phyloP scores from a whole-genome alignment of 345 rosid genomes.

The Linum lewisii region DNA sequence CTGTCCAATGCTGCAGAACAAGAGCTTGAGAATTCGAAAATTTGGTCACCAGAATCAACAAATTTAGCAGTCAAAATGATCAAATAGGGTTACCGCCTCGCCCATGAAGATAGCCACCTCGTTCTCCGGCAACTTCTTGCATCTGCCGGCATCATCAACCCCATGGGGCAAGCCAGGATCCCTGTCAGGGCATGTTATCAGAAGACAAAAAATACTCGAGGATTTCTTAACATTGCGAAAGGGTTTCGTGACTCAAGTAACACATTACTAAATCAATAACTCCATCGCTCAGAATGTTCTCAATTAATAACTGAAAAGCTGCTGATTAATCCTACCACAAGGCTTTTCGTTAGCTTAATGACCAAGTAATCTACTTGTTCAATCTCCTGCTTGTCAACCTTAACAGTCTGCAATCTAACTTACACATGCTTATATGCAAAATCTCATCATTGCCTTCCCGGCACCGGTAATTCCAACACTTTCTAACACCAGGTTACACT shows the following conservation, averaged over 20 bases:
- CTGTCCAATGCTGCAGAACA: conserved; percentile 91
- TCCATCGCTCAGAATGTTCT: neutral
- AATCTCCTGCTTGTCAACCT: too few relatives aligned
- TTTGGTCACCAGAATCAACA: neutral
- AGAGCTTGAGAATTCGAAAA: conserved; percentile 20
- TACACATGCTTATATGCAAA: too few relatives aligned
- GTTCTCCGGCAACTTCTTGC: conserved; percentile 99
- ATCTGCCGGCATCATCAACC: conserved; percentile 68
- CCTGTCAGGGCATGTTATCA: conserved; percentile 99
- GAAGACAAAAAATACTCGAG: conserved; percentile 31
- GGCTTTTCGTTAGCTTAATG: neutral
- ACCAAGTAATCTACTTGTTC: too few relatives aligned
- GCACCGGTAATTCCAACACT: too few relatives aligned
- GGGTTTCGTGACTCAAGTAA: neutral
- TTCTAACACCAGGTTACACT: too few relatives aligned
- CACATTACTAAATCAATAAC: neutral
- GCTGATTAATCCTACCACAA: too few relatives aligned
- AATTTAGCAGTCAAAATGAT: neutral
- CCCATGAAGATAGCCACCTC: conserved; percentile 99
- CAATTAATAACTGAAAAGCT: too few relatives aligned
- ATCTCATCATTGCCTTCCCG: too few relatives aligned
- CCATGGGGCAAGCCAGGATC: conserved; percentile 61
- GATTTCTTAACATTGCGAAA: neutral
- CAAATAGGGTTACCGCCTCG: conserved; percentile 59
- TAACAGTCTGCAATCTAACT: too few relatives aligned